These are phyloP conservation scores for Pterocarpus macrocarpus DNA, from an alignment of 306 rosid species.

Conservation along the genomic window DNA sequence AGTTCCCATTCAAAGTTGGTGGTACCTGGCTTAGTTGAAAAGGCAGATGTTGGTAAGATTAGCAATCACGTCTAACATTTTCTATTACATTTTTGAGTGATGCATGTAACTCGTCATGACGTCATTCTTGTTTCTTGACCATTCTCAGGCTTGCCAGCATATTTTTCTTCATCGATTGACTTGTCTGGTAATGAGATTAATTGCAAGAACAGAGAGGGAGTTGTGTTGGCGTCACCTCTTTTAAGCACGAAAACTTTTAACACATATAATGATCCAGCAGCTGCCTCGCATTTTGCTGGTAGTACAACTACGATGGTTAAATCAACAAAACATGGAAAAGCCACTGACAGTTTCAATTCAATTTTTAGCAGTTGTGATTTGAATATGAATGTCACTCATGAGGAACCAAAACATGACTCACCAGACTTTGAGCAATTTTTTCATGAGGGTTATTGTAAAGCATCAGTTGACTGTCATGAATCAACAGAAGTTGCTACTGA, in stretches of 20 bases:
- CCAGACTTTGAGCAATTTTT: slow-evolving; percentile 74
- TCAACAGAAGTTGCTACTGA: slow-evolving; percentile 69
- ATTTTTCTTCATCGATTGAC: slow-evolving; percentile 49
- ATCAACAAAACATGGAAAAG: slow-evolving; percentile 57
- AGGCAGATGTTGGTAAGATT: slow-evolving; percentile 65
- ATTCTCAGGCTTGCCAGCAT: slow-evolving; percentile 50
- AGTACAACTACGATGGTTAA: slow-evolving; percentile 57
- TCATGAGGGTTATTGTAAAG: slow-evolving; percentile 86
- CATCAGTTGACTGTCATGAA: slow-evolving; percentile 61
- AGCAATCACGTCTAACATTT: slow-evolving; percentile 34
- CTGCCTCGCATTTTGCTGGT: slow-evolving; percentile 55
- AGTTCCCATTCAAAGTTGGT: slow-evolving; percentile 61
- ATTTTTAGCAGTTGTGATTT: slow-evolving; percentile 58
- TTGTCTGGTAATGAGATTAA: slow-evolving; percentile 52
- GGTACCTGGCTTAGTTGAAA: slow-evolving; percentile 58
- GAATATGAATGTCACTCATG: slow-evolving; percentile 70
- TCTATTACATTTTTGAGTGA: slow-evolving; percentile 24
- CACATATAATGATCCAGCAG: slow-evolving; percentile 50
- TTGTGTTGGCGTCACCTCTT: slow-evolving; percentile 53
- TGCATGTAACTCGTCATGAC: slow-evolving; percentile 2
- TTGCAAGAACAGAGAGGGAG: slow-evolving; percentile 56
- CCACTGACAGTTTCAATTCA: slow-evolving; percentile 61
- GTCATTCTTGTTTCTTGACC: slow-evolving; percentile 27
- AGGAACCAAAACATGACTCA: slow-evolving; percentile 68
- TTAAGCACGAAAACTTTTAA: slow-evolving; percentile 50